Base-by-base conservation (phyloP, 371 early-diverging fungal species). In the Nematocida minor region DNA sequence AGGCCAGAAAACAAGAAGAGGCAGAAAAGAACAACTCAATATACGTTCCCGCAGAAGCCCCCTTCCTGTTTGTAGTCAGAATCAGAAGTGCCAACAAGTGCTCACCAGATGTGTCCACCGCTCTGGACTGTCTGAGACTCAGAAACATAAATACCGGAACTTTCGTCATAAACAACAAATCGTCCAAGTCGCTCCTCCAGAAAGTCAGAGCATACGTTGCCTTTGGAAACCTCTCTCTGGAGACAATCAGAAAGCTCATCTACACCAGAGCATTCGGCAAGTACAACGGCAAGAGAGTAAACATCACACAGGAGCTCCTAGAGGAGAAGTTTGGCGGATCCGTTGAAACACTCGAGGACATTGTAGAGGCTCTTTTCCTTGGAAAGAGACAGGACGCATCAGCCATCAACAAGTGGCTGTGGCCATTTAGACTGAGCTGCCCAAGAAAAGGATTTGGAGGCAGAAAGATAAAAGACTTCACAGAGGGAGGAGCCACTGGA, bases 211-310 rank as follows among this genome's bases (percentile, higher is more conserved):
- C 97, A 83, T 97, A 93, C 88, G 90, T 97, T 77, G 91, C 99
- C 80, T 85, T 68, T 84, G 95, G 96, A 84, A 90, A 90, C 79
- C 95, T 97, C 86, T 94, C 94, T 90, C 88, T 94, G 81, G 96
- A 97, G 90, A 88, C 94, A 62, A 91, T 97, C 85, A 93, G 94
- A 85, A 95, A 95, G 88, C 88, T 99, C 74, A 87, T 99, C 88
- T 99, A 99, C 93, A 97, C 95, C 91, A 94, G 96, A 83, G 99
- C 96, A 67, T 92, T 91, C 86, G 96, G 91, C 83, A 95, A 95
- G 92, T 89, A 94, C 85, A 88, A 94, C 89, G 89, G 90, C 86
- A 92, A 93, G 88, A 91, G 94, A 82, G 89, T 94, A 82, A 93
- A 96, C 80, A 89, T 99, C 87, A 87, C 90, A 79, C 96, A 95